Base-by-base conservation (phyloP, 257 asterid species). In the Avicennia marina region DNA sequence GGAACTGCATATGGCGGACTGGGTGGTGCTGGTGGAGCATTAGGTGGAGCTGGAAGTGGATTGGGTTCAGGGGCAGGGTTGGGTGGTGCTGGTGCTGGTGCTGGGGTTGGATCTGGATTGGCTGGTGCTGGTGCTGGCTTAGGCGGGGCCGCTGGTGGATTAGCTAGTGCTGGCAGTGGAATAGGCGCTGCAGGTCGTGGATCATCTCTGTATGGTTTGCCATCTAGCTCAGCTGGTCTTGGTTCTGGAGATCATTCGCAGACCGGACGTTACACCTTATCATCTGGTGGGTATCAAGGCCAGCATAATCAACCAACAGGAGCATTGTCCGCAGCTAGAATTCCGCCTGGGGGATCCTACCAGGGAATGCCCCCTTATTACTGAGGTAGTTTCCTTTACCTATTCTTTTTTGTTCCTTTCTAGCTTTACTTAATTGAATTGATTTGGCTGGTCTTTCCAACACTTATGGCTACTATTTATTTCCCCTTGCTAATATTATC, bases 311-410 rank as follows among this genome's bases (percentile, higher is more conserved):
- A 73, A 60, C 64, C 66, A 22, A 48, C 84, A 9, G 93, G 83
- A 40, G 51, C 75, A 51, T 60, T 83, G 9, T 67, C 83, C 27
- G 74, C 75, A 16, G 81, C 81, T 44, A 78, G 95, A 66, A 70
- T 72, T 41, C 82, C 82, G 12, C 77, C 84, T 40, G 91, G 96
- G 17, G 95, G 84, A 58, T 58, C 74, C 65, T 84, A 75, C 77
- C 91, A 74, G 70, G 89, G 94, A 66, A 62, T 72, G 77, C 87
- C 70, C 52, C 90, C 80, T 57, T 80, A 82, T 69, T 85, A 85
- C 65, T 87, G 74, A 87, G 96, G 96, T 85, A 76, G n/a, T 36
- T 55, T 54, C 65, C 22, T 49, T 36, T 48, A 27, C 66, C 26
- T 33, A 10, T 7, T 66, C 29, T 26, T 17, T 31, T 15, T 42